Conservation (phyloP, 2,329 filamentous ascomycete species). For the Diaporthe vaccinii region DNA sequence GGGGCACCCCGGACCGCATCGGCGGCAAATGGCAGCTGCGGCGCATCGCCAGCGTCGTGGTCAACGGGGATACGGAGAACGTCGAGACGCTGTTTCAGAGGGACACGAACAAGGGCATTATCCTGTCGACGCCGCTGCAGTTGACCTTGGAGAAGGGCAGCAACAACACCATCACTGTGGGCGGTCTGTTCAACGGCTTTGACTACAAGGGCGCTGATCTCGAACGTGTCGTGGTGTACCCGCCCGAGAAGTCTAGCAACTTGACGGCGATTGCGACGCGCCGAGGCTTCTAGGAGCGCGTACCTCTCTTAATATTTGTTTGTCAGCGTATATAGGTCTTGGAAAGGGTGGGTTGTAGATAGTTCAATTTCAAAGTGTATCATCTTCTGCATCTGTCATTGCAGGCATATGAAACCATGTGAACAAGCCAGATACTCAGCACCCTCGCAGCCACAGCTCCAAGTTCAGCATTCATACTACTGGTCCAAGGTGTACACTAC, state of each 20-base stretch:
- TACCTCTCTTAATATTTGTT: neutral
- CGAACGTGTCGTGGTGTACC: constrained; percentile 72
- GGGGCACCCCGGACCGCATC: constrained; percentile 70
- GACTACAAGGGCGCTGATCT: constrained; percentile 70
- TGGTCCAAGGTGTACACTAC: no score
- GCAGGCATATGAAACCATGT: neutral
- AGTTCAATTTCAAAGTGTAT: neutral
- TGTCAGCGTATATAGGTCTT: neutral
- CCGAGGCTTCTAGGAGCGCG: neutral
- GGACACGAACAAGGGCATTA: constrained; percentile 69
- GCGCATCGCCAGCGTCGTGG: constrained; percentile 70
- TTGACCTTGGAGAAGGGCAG: constrained; percentile 65
- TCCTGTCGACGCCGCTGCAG: constrained; percentile 69
- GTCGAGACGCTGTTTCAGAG: constrained; percentile 66
- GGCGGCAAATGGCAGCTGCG: constrained; percentile 71
- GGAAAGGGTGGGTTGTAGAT: neutral
- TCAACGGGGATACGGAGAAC: constrained; percentile 61
- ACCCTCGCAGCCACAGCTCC: neutral
- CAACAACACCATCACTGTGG: constrained; percentile 68
- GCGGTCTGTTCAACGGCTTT: constrained; percentile 68
- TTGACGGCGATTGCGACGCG: neutral
- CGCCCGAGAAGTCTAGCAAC: constrained; percentile 57
- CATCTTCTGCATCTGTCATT: neutral
- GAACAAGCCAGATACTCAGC: neutral
- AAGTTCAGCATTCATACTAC: no score